Evolutionary conservation across 495 filamentous ascomycete genomes (phyloP).

Genomic region (Friedmanniomyces endolithicus): DNA sequence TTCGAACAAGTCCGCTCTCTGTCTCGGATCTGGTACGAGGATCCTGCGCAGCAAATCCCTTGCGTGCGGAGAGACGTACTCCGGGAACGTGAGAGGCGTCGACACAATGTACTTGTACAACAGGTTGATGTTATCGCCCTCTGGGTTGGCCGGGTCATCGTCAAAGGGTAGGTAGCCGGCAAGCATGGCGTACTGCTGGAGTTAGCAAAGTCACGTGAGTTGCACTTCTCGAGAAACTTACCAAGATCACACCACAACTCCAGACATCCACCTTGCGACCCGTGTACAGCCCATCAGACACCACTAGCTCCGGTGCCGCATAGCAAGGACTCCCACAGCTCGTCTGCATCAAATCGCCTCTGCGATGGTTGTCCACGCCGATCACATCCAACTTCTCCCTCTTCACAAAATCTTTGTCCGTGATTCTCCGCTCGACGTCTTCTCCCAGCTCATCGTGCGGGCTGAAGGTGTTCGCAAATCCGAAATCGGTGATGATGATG

Average conservation of each 20-base stretch:
- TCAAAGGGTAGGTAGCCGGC: conserved; percentile 98
- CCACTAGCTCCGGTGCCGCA: conserved; percentile 91
- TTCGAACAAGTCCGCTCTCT: conserved; percentile 92
- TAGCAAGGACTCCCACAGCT: conserved; percentile 86
- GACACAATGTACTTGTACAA: conserved; percentile 99
- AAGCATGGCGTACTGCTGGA: conserved; percentile 87
- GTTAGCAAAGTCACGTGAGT: conserved; percentile 6
- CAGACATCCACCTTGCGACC: conserved; percentile 97
- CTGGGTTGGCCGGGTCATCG: conserved; percentile 95
- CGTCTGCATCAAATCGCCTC: conserved; percentile 70
- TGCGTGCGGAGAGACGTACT: conserved; percentile 97
- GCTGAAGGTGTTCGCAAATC: conserved; percentile 96
- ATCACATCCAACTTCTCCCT: conserved; percentile 52
- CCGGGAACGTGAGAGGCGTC: conserved; percentile 91
- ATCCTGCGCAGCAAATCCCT: conserved; percentile 86
- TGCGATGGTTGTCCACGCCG: conserved; percentile 41
- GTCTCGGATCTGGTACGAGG: conserved; percentile 88
- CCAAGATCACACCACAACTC: conserved; percentile 98
- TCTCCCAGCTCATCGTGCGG: conserved; percentile 75
- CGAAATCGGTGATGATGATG: conserved; percentile 99
- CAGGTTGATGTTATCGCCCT: conserved; percentile 98
- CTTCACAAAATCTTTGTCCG: conserved; percentile 75
- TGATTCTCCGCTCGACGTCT: conserved; percentile 77
- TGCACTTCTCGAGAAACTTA: conserved; percentile 46
- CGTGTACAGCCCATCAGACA: conserved; percentile 94